Evolutionary conservation across 2,329 filamentous ascomycete species (phyloP), one percentile per base, ranked within the genome.

Genomic region (Penicillium rolfsii): DNA sequence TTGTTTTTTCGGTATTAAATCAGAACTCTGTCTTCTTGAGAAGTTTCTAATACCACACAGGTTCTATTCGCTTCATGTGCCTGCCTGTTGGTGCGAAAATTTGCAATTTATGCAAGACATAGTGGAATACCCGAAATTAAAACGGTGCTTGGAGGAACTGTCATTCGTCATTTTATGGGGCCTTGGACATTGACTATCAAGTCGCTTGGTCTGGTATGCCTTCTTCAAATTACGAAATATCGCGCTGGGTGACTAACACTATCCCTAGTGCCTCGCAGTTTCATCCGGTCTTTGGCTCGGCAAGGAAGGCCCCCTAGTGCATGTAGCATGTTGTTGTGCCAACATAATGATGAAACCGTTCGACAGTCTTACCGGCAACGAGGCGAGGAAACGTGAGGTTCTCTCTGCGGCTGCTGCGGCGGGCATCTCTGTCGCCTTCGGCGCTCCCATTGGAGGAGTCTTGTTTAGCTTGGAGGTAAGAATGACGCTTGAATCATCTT

Each of bases 101-200:
- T 93, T 76, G 92, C 91, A 26, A 83, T 90, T 5, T 91, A 97
- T 77, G 94, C 94, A 52, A 94, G 91, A 74, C 94, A 98, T 73
- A 97, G 92, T 74, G 94, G 94, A 78, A 97, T 99, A 68, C 93
- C 94, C 5, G 94, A 99, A 81, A 96, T 99, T 79, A 99, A 99
- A 82, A 97, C 93, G 2, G 87, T 99, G 8, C 81, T 99, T 57
- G 94, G 94, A 43, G 94, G 94, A 5, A 97, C 97, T 75, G 89
- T 99, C 35, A 97, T 99, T 63, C 85, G 89, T 62, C 86, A 89
- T 61, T 96, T 98, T 70, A 82, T 98, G 71, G 91, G 93, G 9
- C 83, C 83, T 35, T 97, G 93, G 93, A 97, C 94, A 1, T 81
- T 98, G 72, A 76, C 91, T 33, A 93, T 93, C 58, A 98, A 98